Base-by-base conservation (phyloP, 2,329 filamentous ascomycete genomes). In the Metarhizium album region DNA sequence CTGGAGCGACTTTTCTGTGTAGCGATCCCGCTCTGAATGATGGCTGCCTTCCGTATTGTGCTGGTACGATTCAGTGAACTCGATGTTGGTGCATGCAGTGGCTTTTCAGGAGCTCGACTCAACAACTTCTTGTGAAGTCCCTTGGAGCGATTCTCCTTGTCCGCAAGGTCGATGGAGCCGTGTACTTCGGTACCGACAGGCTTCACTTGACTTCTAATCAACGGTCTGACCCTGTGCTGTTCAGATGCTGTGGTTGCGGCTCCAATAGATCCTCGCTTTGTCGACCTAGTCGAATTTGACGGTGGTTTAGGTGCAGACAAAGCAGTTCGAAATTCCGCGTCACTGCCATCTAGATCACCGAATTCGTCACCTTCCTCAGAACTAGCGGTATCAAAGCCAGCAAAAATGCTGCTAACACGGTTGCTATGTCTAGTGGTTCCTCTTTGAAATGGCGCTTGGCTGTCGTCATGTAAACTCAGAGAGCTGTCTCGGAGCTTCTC, bases 371-470 rank as follows among this genome's bases (percentile, higher is more conserved):
- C 72, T 50, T 87, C 83, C 43, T 83, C 83, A 7, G 83, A 84
- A 60, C 82, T 88, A 43, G 74, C 75, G 13, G 80, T 80, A 45
- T 91, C 87, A 57, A 94, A 93, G 0, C 87, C 87, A 31, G 87
- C 86, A 66, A 93, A 93, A n/a, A 94, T 72, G 62, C 87, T 93
- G 67, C 86, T 91, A 46, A 87, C 83, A 50, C 87, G 78, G 61
- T 86, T 83, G 16, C 84, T 78, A 53, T 83, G 78, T 62, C 86
- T 74, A 2, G 82, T 78, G 2, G 76, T 74, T 4, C 42, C 54
- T 49, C 74, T 78, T 14, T 79, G 74, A 50, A 83, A 82, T 40
- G 90, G 69, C 2, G 86, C 85, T 0, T 86, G 86, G 59, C n/a
- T n/a, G n/a, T 90, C 84, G 59, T 93, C 87, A 59, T 90, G 90